Conservation (phyloP, 352 stramenopile species). For the Chloridella minuta region DNA sequence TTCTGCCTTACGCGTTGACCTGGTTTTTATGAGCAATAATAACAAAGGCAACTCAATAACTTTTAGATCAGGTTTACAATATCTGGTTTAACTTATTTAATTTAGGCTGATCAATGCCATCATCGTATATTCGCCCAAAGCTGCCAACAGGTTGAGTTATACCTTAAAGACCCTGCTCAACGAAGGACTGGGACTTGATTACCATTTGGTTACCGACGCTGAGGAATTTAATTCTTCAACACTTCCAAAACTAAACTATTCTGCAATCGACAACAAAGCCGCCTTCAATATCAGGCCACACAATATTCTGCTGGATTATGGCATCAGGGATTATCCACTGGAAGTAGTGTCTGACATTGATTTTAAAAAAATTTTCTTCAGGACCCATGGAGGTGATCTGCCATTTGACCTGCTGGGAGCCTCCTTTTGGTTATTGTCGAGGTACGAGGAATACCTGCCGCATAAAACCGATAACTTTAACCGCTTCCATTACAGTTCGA, state of each 20-base stretch:
- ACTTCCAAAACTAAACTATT: background rate
- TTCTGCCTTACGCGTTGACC: background rate
- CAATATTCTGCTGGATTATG: background rate
- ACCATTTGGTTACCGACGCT: background rate
- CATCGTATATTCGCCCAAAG: background rate
- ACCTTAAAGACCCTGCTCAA: background rate
- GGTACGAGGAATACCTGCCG: background rate
- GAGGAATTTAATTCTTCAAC: background rate
- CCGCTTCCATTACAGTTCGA: background rate
- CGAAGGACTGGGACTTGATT: background rate
- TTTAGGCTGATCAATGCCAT: background rate
- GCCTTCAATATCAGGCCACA: background rate
- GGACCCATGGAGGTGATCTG: background rate
- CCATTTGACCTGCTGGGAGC: background rate
- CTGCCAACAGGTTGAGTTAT: background rate
- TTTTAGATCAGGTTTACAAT: background rate
- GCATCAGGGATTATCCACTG: background rate
- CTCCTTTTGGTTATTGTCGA: background rate
- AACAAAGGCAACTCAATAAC: background rate
- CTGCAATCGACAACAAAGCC: background rate
- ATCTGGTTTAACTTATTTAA: background rate
- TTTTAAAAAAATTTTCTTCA: slow-evolving; percentile 10
- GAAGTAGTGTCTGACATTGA: background rate
- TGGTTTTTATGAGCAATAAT: background rate
- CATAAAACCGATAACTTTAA: background rate